These are phyloP conservation scores for Globisporangium orthogonon DNA, from an alignment of 352 stramenopile species.

Conservation along the genomic window DNA sequence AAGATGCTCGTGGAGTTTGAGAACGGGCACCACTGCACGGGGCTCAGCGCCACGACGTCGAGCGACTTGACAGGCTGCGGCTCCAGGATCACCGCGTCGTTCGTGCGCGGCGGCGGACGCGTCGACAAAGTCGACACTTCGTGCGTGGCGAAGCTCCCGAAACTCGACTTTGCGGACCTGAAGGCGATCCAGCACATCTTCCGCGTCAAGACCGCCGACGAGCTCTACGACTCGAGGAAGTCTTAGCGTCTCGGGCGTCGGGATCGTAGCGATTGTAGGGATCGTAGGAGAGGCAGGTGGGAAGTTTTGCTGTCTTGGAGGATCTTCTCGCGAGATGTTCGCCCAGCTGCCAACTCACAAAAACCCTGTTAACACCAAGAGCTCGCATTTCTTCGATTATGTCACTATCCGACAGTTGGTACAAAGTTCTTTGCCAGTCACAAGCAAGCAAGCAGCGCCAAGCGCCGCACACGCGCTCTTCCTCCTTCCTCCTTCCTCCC, in stretches of 20 bases:
- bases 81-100: constrained; percentile 13
- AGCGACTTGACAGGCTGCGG: constrained; percentile 12
- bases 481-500: background rate
- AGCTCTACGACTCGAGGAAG: constrained; percentile 2
- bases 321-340: too few relatives aligned
- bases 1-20: constrained; percentile 21
- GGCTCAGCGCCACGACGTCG: constrained; percentile 5
- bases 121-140: constrained; percentile 17
- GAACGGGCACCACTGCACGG: constrained; percentile 17
- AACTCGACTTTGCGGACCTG: constrained; percentile 5
- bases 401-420: too few relatives aligned
- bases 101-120: constrained; percentile 12
- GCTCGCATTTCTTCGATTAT: too few relatives aligned
- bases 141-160: constrained; percentile 14
- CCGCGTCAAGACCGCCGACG: background rate
- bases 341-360: too few relatives aligned
- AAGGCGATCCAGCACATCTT: constrained; percentile 2
- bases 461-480: too few relatives aligned
- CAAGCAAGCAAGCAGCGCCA: too few relatives aligned
- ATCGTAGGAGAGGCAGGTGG: too few relatives aligned
- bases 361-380: too few relatives aligned
- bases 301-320: too few relatives aligned
- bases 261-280: too few relatives aligned
- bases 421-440: too few relatives aligned
- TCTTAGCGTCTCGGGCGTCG: too few relatives aligned